These are phyloP conservation scores for Poterioochromonas sp. DNA, from an alignment of 352 stramenopile genomes.

Conservation along the genomic window DNA sequence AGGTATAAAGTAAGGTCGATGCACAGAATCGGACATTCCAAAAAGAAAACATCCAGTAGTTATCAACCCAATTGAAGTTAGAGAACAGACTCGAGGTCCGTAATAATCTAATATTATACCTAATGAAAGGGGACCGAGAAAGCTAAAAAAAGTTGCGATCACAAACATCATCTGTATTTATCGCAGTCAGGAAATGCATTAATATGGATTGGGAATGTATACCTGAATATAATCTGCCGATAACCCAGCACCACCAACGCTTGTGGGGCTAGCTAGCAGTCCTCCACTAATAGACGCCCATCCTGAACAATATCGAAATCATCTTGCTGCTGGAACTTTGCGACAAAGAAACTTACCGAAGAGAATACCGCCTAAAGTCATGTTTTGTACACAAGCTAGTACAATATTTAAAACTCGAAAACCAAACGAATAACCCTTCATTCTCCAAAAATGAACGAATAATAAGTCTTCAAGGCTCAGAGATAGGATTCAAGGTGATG, in stretches of 20 bases:
- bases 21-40: slow-evolving; percentile 5
- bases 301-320: background rate
- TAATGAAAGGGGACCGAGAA: slow-evolving; percentile 41
- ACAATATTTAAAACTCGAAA: slow-evolving; percentile 33
- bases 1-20: slow-evolving; percentile 51
- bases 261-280: slow-evolving; percentile 19
- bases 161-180: slow-evolving; percentile 43
- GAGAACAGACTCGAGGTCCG: slow-evolving; percentile 41
- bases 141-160: slow-evolving; percentile 36
- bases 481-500: no score
- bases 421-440: background rate
- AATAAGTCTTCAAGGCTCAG: no score
- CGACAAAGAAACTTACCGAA: slow-evolving; percentile 28
- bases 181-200: no score
- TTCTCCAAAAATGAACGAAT: no score
- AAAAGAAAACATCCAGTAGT: slow-evolving; percentile 41
- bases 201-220: background rate
- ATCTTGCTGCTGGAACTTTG: background rate
- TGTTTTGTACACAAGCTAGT: slow-evolving; percentile 37
- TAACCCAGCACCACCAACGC: slow-evolving; percentile 31
- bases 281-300: slow-evolving; percentile 37
- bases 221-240: slow-evolving; percentile 29
- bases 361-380: slow-evolving; percentile 33
- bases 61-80: slow-evolving; percentile 38
- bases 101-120: slow-evolving; percentile 43